Evolutionary conservation across 768 basidiomycete species (phyloP).

Genomic region (Erythrobasidium yunnanense): DNA sequence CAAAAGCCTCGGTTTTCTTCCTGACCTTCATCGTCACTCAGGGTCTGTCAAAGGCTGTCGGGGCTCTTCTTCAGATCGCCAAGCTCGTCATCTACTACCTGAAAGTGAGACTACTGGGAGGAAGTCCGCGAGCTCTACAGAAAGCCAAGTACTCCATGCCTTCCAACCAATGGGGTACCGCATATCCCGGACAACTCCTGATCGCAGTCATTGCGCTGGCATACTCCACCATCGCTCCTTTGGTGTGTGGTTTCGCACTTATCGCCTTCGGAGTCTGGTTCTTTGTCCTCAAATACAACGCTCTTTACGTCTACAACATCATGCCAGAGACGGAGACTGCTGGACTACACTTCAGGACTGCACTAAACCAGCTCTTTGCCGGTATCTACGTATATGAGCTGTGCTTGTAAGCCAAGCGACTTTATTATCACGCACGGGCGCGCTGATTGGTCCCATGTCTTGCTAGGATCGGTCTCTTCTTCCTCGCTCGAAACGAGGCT

Average conservation of each 20-base stretch:
- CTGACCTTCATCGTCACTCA: slow-evolving; percentile 59
- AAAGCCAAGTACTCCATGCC: slow-evolving; percentile 65
- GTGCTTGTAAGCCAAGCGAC: slow-evolving; percentile 49
- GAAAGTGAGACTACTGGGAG: slow-evolving; percentile 73
- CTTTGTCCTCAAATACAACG: slow-evolving; percentile 47
- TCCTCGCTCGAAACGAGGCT: slow-evolving; percentile 57
- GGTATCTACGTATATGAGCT: slow-evolving; percentile 85
- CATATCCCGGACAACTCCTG: slow-evolving; percentile 59
- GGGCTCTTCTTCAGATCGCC: slow-evolving; percentile 64
- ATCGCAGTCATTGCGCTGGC: slow-evolving; percentile 72
- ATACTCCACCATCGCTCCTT: slow-evolving; percentile 34
- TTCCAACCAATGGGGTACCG: slow-evolving; percentile 62
- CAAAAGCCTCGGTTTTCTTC: slow-evolving; percentile 79
- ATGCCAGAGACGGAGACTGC: slow-evolving; percentile 45
- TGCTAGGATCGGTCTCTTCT: slow-evolving; percentile 59
- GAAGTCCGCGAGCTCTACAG: slow-evolving; percentile 75
- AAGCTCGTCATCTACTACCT: slow-evolving; percentile 74
- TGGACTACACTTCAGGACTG: slow-evolving; percentile 88
- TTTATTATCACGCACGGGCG: too few relatives aligned
- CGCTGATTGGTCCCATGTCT: too few relatives aligned
- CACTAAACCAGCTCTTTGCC: slow-evolving; percentile 83
- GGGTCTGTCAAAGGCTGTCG: slow-evolving; percentile 32
- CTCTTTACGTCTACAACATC: too few relatives aligned
- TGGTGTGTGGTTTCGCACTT: slow-evolving; percentile 26
- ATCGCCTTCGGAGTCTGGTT: slow-evolving; percentile 8